Evolutionary conservation across 2,329 filamentous ascomycete genomes (phyloP).

Genomic region (Hypomyces perniciosus): DNA sequence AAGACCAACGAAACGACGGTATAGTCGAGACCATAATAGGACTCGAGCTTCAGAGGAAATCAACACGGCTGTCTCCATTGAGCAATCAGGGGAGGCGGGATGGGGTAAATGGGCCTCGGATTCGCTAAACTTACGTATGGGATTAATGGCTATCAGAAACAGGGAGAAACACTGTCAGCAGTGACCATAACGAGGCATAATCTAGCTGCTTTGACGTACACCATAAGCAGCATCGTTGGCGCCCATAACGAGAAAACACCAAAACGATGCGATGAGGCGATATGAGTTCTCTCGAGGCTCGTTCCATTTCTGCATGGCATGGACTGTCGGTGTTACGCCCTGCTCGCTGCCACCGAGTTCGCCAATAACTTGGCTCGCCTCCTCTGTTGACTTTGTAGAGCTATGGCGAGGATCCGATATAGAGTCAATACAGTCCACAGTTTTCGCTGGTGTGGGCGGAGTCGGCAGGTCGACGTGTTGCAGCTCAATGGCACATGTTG

Average conservation of each 20-base stretch:
- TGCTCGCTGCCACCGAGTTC: too few species aligned
- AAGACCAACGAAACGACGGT: slow-evolving; percentile 40
- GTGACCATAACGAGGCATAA: background rate
- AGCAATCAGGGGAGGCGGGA: background rate
- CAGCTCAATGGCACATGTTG: too few species aligned
- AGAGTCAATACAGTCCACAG: too few species aligned
- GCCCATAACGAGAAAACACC: slow-evolving; percentile 52
- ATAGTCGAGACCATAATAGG: slow-evolving; percentile 37
- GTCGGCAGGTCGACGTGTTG: too few species aligned
- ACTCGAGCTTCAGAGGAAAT: slow-evolving; percentile 16
- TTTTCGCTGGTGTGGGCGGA: too few species aligned
- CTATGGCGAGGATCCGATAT: too few species aligned
- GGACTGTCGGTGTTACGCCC: too few species aligned
- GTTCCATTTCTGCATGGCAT: slow-evolving; percentile 33
- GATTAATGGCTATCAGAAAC: slow-evolving; percentile 37
- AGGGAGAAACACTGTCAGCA: slow-evolving; percentile 4
- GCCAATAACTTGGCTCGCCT: too few species aligned
- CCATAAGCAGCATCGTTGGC: slow-evolving; percentile 54
- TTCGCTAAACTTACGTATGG: slow-evolving; percentile 39
- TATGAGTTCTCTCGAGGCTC: slow-evolving; percentile 41
- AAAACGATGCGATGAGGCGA: slow-evolving; percentile 49
- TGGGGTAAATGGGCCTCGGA: background rate
- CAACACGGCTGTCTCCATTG: background rate
- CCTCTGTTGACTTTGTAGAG: too few species aligned
- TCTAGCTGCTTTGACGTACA: slow-evolving; percentile 31